phyloP scores from a whole-genome alignment of 2,329 filamentous ascomycete genomes.

The Monilinia aucupariae region DNA sequence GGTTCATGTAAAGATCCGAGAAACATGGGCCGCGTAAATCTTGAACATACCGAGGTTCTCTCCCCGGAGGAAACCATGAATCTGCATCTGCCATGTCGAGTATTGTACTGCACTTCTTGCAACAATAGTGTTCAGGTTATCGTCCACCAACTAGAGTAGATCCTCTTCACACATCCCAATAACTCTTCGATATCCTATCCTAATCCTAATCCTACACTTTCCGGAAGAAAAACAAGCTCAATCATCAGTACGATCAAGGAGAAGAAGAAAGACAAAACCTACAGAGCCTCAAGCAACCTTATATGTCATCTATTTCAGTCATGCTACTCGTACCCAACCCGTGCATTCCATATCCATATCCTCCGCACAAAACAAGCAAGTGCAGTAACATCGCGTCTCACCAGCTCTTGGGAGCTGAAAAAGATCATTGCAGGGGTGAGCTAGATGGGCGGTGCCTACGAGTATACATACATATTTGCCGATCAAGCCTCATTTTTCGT shows the following conservation, averaged over 20 bases:
- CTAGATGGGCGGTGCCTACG: too few relatives aligned
- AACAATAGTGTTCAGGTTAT: neutral
- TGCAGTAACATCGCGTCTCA: neutral
- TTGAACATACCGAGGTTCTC: constrained; percentile 12
- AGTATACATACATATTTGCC: too few relatives aligned
- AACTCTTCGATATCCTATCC: neutral
- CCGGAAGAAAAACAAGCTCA: neutral
- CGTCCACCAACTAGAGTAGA: neutral
- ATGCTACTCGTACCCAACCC: neutral
- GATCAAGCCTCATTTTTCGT: too few relatives aligned
- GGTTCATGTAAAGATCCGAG: neutral
- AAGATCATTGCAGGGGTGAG: neutral
- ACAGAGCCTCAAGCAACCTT: neutral
- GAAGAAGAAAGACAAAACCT: neutral
- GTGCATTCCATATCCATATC: neutral
- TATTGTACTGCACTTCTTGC: neutral
- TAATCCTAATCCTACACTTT: neutral
- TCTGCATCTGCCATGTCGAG: neutral
- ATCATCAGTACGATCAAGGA: neutral
- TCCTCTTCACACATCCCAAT: neutral
- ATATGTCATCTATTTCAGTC: neutral
- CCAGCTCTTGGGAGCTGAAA: constrained; percentile 5
- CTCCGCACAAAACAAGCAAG: neutral
- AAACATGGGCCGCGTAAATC: neutral
- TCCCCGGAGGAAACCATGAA: constrained; percentile 25